Base-by-base conservation (phyloP, 768 basidiomycete genomes). In the Podaxis pistillaris region DNA sequence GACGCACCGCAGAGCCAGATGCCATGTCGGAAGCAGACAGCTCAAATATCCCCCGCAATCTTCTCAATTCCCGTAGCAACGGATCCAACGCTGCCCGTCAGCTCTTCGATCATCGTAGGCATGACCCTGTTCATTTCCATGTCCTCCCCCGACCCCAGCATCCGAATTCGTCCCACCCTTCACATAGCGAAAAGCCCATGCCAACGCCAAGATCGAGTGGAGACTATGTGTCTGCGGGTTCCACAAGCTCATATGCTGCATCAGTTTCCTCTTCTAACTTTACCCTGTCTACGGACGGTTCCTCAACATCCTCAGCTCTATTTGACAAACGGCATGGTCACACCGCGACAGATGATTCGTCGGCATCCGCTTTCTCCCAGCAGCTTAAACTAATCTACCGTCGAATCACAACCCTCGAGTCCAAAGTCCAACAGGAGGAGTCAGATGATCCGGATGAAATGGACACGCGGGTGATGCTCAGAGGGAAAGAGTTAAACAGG, bases 91-190 rank as follows among this genome's bases (percentile, higher is more conserved):
- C 61, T 46, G 61, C 61, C 36, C 76, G 87, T 46, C 90, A 90
- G 64, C 84, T 97, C 0, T 96, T 94, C 62, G 94, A 98, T 70
- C 93, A 91, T 63, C 83, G 91, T 41, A 88, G 93, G 69, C 92
- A 98, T 72, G 93, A 98, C 72, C 94, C 97, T 0, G 85, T 94
- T 36, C 85, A 90, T 11, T 98, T 98, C 74, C 78, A 56, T 30
- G 83, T 87, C 37, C 81, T 86, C 38, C 77, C 84, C 3, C 83
- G 87, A 46, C 82, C 87, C 51, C 64, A 71, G 63, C 67, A 69
- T 17, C 8, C 55, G 66, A 5, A 62, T 61, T 54, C 70, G 68
- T 56, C 50, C 1, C 44, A 60, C 5, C 17, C 51, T n/a, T 36
- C 13, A 19, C 56, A 44, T 38, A 17, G 24, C 15, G 70, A 71